phyloP scores from a whole-genome alignment of 2,329 filamentous ascomycete genomes.

The Colletotrichum tamarilloi region DNA sequence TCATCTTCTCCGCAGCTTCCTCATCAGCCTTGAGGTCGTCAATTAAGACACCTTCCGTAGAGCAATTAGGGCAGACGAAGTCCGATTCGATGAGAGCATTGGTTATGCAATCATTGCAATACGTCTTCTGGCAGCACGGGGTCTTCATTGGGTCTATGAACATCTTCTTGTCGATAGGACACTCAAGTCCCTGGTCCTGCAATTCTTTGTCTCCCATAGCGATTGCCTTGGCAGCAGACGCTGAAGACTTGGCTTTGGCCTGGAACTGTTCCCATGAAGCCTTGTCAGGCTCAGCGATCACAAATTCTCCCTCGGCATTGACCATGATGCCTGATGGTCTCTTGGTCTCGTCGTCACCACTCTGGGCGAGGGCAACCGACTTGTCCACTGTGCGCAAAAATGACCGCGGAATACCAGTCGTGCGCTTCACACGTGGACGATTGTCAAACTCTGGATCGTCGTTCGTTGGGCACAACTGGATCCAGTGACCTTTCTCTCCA shows the following conservation, averaged over 20 bases:
- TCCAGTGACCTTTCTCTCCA: conserved; percentile 99
- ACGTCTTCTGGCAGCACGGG: conserved; percentile 97
- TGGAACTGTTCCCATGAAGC: conserved; percentile 97
- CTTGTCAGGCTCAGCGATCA: conserved; percentile 95
- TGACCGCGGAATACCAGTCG: conserved; percentile 94
- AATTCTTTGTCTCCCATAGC: conserved; percentile 86
- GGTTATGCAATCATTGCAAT: conserved; percentile 99
- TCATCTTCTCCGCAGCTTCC: conserved; percentile 81
- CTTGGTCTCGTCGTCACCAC: conserved; percentile 82
- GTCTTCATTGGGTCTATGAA: conserved; percentile 99
- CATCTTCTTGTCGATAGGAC: conserved; percentile 96
- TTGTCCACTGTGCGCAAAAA: conserved; percentile 97
- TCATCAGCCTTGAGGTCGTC: conserved; percentile 90
- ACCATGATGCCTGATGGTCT: conserved; percentile 94
- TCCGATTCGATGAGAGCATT: conserved; percentile 99
- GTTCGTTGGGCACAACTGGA: conserved; percentile 97
- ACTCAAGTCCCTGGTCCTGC: conserved; percentile 88
- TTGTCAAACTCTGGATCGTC: conserved; percentile 97
- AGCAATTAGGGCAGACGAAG: conserved; percentile 93
- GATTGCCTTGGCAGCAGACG: conserved; percentile 82
- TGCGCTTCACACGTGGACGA: conserved; percentile 91
- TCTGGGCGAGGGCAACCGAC: conserved; percentile 78
- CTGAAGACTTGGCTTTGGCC: conserved; percentile 89
- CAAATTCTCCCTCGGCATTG: conserved; percentile 96
- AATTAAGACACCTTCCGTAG: conserved; percentile 90